phyloP scores from a whole-genome alignment of 306 rosid genomes.

The Pterocarpus macrocarpus region DNA sequence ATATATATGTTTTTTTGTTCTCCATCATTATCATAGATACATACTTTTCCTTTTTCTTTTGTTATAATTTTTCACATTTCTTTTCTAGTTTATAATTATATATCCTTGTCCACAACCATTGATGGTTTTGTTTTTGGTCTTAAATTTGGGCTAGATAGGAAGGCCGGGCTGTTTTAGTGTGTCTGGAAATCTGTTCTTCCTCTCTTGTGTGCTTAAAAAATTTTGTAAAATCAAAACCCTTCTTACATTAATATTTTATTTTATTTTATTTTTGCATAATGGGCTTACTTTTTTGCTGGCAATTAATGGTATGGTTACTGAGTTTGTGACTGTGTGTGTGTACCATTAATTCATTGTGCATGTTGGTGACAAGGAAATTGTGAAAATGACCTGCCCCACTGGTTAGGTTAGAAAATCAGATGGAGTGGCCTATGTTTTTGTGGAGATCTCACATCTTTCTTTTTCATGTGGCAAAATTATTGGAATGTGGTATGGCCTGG shows the following conservation, averaged over 20 bases:
- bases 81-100: conserved; percentile 38
- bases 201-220: conserved; percentile 30
- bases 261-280: conserved; percentile 1
- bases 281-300: background rate
- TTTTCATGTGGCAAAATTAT: conserved; percentile 30
- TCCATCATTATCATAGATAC: conserved; percentile 39
- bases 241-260: conserved; percentile 12
- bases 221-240: conserved; percentile 47
- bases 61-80: conserved; percentile 35
- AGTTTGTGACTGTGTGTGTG: conserved; percentile 14
- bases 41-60: conserved; percentile 8
- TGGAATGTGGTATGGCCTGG: conserved; percentile 14
- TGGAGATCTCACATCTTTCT: background rate
- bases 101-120: conserved; percentile 39
- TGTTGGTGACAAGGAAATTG: conserved; percentile 32
- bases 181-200: conserved; percentile 72
- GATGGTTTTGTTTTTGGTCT: conserved; percentile 36
- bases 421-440: conserved; percentile 22
- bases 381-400: conserved; percentile 3
- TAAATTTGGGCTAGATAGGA: conserved; percentile 57
- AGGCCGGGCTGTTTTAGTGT: conserved; percentile 77
- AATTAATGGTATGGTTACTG: conserved; percentile 18
- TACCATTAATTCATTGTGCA: background rate
- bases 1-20: conserved; percentile 30
- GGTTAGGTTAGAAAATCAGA: conserved; percentile 30